Evolutionary conservation across 2,329 filamentous ascomycete species (phyloP), one percentile per base, ranked within the genome.

Genomic region (Microsporum audouinii): DNA sequence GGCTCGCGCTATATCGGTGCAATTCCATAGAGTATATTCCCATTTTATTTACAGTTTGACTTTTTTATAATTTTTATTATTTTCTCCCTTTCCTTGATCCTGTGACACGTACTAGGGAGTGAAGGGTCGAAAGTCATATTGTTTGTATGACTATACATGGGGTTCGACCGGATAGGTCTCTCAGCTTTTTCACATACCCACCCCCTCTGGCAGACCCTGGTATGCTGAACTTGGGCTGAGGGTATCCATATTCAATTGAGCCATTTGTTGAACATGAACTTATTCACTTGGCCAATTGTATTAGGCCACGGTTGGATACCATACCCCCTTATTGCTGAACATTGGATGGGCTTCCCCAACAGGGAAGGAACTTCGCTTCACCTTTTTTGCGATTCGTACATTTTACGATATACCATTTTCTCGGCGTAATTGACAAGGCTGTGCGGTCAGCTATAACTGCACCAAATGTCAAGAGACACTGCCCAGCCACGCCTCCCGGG

Each of bases 91-190:
- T 12, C 49, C 49, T 53, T 34, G 49, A 53, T 27, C n/a, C n/a
- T 53, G 49, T 53, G 49, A 34, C 29, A 53, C 49, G 49, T 34
- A 33, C 29, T 31, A 17, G 49, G 31, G 27, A 31, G 14, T 34
- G 49, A 53, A 31, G 29, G 29, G 49, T 34, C 14, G 29, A 53
- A 53, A n/a, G 49, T 53, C 49, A 53, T 53, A 53, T 34, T 33
- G 49, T 53, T 53, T 53, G 49, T 53, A 53, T 53, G 49, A 53
- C 49, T 53, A 53, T 53, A 53, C 49, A 33, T 31, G 29, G 49
- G 49, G 27, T 12, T 23, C 29, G 49, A 34, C 49, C 27, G 5
- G 49, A 53, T 53, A 34, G 49, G 31, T 34, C 49, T 53, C 49
- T 34, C 10, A 34, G 29, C 29, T n/a, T 34, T 17, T 34, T 12